Evolutionary conservation across 176 grass and related monocot genomes (phyloP).

Genomic region (Ananas comosus): DNA sequence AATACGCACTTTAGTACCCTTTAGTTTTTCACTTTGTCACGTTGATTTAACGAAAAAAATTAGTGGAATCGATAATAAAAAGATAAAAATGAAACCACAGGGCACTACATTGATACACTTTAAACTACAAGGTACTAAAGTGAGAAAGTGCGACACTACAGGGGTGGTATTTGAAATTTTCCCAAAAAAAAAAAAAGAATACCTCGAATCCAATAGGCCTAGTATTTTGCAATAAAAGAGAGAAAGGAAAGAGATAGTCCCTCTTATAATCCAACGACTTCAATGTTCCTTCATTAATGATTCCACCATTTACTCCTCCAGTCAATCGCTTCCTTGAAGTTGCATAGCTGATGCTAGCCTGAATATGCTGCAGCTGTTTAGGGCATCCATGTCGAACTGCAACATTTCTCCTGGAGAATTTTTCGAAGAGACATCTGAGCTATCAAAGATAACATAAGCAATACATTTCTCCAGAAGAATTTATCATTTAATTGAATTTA

Average conservation of each 20-base stretch:
- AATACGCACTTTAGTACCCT: too few relatives aligned
- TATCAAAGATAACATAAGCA: not conserved
- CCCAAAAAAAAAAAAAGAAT: conserved; percentile 1
- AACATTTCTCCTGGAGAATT: conserved; percentile 50
- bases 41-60: too few relatives aligned
- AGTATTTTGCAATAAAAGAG: conserved; percentile 70
- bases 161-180: too few relatives aligned
- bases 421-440: not conserved
- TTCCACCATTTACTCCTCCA: conserved; percentile 86
- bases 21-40: too few relatives aligned
- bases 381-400: conserved; percentile 25
- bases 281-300: conserved; percentile 77
- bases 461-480: conserved; percentile 5
- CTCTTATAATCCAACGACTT: conserved; percentile 62
- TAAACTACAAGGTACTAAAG: too few relatives aligned
- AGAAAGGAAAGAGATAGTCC: conserved; percentile 74
- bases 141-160: too few relatives aligned
- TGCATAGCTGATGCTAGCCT: conserved; percentile 42
- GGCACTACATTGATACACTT: too few relatives aligned
- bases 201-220: conserved; percentile 77
- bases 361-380: conserved; percentile 42
- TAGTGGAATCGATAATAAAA: too few relatives aligned
- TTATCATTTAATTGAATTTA: conserved; percentile 4
- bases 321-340: conserved; percentile 64
- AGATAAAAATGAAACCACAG: too few relatives aligned